Base-by-base conservation (phyloP, 768 basidiomycete genomes). In the Wakefieldia striispora region DNA sequence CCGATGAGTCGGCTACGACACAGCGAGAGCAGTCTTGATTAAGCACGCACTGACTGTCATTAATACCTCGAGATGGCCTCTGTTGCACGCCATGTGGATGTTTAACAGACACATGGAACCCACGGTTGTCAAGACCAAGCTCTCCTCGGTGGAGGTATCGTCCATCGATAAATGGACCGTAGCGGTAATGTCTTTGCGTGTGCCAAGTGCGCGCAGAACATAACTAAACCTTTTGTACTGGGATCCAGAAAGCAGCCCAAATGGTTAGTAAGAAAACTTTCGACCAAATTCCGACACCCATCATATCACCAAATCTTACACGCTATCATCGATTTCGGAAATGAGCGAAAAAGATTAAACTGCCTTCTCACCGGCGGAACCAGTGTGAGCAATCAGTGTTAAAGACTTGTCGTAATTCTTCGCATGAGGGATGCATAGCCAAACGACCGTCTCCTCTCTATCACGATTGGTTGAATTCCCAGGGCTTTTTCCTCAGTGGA, bases 401-500 rank as follows among this genome's bases (percentile, higher is more conserved):
- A 51, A 48, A 24, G 43, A 12, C n/a, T 10, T 45, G 17, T 54
- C 50, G 48, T 60, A 55, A 63, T 53, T 53, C 24, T 47, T 29
- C 43, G 55, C 37, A 51, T 31, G 51, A 49, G 44, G 38, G 17
- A 33, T 48, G 37, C 38, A 8, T 38, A 53, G 38, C 33, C 36
- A 45, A 47, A 24, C 10, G 38, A 24, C n/a, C 23, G 35, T 58
- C 59, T 51, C 52, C 40, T 53, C 42, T 52, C 46, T 43, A 40
- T 67, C 51, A 64, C 41, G 50, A 54, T 54, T 40, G 29, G 23
- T 31, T 38, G 36, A 14, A 34, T 65, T 89, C 87, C 87, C 87
- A 89, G 36, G 87, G 87, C 55, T 89, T 88, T 70, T 71, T 81
- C 51, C 79, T 73, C 14, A 70, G 55, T 6, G 72, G 60, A 2